Percentiles rank a stretch among this genome's conserved stretches.
Conservation (phyloP, 768 basidiomycete species). For the Sistotremastrum suecicum region DNA sequence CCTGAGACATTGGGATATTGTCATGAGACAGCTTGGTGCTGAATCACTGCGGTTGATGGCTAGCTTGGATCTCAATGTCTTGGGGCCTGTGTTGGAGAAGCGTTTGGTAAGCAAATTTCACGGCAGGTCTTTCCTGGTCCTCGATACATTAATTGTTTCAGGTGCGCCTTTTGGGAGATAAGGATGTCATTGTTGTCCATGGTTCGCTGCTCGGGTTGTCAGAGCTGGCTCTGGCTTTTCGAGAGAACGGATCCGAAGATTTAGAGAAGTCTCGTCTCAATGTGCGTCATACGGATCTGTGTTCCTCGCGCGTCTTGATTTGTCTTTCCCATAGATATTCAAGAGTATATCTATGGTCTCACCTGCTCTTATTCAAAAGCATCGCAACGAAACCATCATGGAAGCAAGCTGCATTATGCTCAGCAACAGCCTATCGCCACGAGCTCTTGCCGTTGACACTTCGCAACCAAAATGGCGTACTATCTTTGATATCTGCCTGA, state of each 20-base stretch:
- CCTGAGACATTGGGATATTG: slow-evolving; percentile 78
- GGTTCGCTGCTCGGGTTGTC: slow-evolving; percentile 65
- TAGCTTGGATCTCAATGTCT: slow-evolving; percentile 34
- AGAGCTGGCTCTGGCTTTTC: slow-evolving; percentile 56
- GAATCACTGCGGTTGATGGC: slow-evolving; percentile 61
- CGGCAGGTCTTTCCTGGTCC: slow-evolving; percentile 4
- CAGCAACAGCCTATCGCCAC: slow-evolving; percentile 43
- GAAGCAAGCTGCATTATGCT: slow-evolving; percentile 62
- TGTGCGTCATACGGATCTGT: background rate
- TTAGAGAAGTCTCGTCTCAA: background rate
- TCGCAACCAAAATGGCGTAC: slow-evolving; percentile 48
- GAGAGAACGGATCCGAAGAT: slow-evolving; percentile 10
- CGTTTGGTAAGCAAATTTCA: slow-evolving; percentile 36
- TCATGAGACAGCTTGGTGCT: slow-evolving; percentile 66
- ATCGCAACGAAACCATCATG: slow-evolving; percentile 59
- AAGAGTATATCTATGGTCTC: slow-evolving; percentile 40
- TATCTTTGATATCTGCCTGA: slow-evolving; percentile 58
- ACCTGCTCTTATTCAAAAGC: slow-evolving; percentile 40
- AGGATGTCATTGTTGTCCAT: slow-evolving; percentile 62
- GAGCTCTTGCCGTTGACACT: slow-evolving; percentile 26
- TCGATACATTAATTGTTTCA: slow-evolving; percentile 13
- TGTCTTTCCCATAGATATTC: slow-evolving; percentile 41
- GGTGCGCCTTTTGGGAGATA: slow-evolving; percentile 43
- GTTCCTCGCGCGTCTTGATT: no score
- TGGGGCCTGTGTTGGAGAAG: slow-evolving; percentile 35